Evolutionary conservation across 495 filamentous ascomycete genomes (phyloP).

Genomic region (Tuber brumale): DNA sequence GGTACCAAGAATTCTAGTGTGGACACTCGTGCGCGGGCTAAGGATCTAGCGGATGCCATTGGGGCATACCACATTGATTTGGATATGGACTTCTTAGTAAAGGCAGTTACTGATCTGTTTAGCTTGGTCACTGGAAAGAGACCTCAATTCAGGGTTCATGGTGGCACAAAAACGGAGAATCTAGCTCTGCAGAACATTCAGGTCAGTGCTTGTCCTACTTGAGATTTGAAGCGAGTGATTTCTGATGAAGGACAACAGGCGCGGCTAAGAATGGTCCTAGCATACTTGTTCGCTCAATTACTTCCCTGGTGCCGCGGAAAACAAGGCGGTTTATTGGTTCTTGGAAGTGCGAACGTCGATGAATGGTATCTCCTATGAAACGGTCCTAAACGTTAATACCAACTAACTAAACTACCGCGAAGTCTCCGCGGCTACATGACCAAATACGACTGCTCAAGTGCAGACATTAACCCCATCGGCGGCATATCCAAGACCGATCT

Average conservation of each 20-base stretch:
- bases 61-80: constrained; percentile 68
- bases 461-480: constrained; percentile 66
- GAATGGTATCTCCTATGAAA: constrained; percentile 30
- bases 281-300: constrained; percentile 67
- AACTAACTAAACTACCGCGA: constrained; percentile 18
- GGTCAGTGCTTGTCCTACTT: constrained; percentile 11
- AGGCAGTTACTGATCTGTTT: constrained; percentile 52
- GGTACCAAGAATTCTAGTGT: constrained; percentile 65
- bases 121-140: constrained; percentile 51
- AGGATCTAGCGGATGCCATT: constrained; percentile 60
- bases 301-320: constrained; percentile 52
- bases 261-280: constrained; percentile 69
- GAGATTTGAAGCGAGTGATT: constrained; percentile 22
- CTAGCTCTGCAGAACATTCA: constrained; percentile 77
- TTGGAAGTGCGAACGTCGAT: constrained; percentile 57
- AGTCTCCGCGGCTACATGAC: constrained; percentile 65
- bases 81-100: constrained; percentile 65
- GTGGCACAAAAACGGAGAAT: constrained; percentile 56
- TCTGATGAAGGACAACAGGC: constrained; percentile 45
- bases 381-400: constrained; percentile 6
- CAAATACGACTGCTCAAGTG: constrained; percentile 59
- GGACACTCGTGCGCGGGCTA: constrained; percentile 68
- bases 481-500: constrained; percentile 68
- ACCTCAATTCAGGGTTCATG: constrained; percentile 64
- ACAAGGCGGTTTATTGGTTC: constrained; percentile 57